phyloP scores from a whole-genome alignment of 202 grass and related monocot species.

The Schoenoplectus triqueter region DNA sequence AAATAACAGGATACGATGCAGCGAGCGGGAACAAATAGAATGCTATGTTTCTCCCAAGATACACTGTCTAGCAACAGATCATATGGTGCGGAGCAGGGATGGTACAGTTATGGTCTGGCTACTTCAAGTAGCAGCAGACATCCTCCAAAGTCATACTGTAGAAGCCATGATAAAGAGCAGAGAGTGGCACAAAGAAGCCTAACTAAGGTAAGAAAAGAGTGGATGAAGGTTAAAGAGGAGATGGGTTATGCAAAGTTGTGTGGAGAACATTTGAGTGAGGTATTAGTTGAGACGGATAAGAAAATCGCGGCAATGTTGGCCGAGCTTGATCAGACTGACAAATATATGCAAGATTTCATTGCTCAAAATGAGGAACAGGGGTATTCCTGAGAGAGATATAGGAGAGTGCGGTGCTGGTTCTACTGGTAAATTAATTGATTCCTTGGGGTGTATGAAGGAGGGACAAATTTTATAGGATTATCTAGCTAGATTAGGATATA shows the following conservation, averaged over 20 bases:
- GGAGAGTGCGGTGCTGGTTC: not conserved
- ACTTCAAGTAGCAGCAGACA: slow-evolving; percentile 28
- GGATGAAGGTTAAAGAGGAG: slow-evolving; percentile 84
- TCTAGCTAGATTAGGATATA: slow-evolving; percentile 4
- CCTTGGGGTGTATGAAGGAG: not conserved
- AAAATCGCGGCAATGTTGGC: slow-evolving; percentile 58
- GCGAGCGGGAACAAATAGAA: slow-evolving; percentile 47
- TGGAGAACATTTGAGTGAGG: slow-evolving; percentile 63
- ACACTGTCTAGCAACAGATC: slow-evolving; percentile 15
- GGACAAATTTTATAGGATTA: slow-evolving; percentile 17
- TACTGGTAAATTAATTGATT: not conserved
- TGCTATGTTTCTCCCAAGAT: slow-evolving; percentile 57
- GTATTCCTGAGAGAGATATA: slow-evolving; percentile 7
- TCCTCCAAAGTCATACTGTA: slow-evolving; percentile 36
- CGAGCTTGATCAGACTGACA: slow-evolving; percentile 68
- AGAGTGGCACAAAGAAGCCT: slow-evolving; percentile 61
- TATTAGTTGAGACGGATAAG: slow-evolving; percentile 56
- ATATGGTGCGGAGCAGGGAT: slow-evolving; percentile 33
- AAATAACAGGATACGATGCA: slow-evolving; percentile 47
- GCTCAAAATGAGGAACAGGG: slow-evolving; percentile 23
- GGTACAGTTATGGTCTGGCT: slow-evolving; percentile 28
- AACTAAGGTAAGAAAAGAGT: slow-evolving; percentile 68
- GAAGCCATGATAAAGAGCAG: slow-evolving; percentile 53
- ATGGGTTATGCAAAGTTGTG: slow-evolving; percentile 60
- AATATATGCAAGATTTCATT: slow-evolving; percentile 59